Base-by-base conservation (phyloP, 2,329 filamentous ascomycete genomes). In the Metarhizium brunneum region DNA sequence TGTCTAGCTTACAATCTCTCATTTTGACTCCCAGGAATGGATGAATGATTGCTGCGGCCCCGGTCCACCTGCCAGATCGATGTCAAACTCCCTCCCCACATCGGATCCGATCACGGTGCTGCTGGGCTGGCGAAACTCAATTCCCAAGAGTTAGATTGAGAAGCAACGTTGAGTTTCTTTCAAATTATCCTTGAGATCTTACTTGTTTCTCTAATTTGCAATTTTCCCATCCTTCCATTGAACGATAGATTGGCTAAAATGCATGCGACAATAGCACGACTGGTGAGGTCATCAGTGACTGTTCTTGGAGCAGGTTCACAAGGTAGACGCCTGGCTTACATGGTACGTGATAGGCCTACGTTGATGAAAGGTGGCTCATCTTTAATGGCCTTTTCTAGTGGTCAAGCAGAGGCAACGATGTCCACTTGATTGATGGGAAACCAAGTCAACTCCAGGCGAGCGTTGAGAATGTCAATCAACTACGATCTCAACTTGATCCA, bases 231-330 rank as follows among this genome's bases (percentile, higher is more conserved):
- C 32, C 32, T 35, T 7, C 10, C 32, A 11, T 11, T 7, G 32
- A 7, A 35, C 32, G 10, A 42, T 2, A 42, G 6, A 14, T 42
- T 16, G 35, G 25, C 16, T 2, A 6, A 50, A 16, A 54, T 54
- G 47, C 16, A 25, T 54, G 16, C 53, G 2, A 42, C 36, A 32
- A 50, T 50, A 36, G 40, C 47, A 20, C 47, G 29, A 13, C 47
- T 52, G 6, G 47, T 55, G 1, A 59, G 53, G 40, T 59, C 52
- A 6, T 57, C 63, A 0, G 65, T 68, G 13, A 53, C 62, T 20
- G 56, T 68, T 6, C 57, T 68, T 14, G 66, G 66, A 20, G 66
- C 65, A 2, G 66, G 66, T 2, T 67, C 66, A 6, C 66, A 68
- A 42, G 66, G 66, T 6, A 59, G 66, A 42, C 65, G 66, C 1